phyloP scores from a whole-genome alignment of 176 grass and related monocot genomes.

The Rhipidocladum racemiflorum region DNA sequence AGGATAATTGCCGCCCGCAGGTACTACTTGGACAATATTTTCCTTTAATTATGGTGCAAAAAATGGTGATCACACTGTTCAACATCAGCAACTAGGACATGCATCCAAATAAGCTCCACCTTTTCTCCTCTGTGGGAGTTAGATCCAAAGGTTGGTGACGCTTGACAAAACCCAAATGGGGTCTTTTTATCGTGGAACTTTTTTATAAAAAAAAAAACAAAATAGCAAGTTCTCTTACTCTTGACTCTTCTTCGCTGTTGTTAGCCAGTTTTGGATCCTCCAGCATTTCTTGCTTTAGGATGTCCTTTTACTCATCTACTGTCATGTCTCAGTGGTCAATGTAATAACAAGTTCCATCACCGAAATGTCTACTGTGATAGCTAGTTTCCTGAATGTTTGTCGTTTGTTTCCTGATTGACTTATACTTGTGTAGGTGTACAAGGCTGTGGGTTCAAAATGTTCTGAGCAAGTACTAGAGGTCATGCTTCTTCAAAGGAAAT shows the following conservation, averaged over 20 bases:
- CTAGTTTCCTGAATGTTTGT: not conserved
- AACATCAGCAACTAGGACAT: not conserved
- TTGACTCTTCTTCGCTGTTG: too few relatives aligned
- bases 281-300: too few relatives aligned
- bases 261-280: too few relatives aligned
- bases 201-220: not conserved
- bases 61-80: too few relatives aligned
- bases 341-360: not conserved
- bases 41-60: too few relatives aligned
- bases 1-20: too few relatives aligned
- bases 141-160: not conserved
- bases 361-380: not conserved
- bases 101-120: not conserved
- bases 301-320: not conserved
- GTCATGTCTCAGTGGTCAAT: not conserved
- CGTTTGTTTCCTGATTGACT: constrained; percentile 11
- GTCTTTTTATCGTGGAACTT: not conserved
- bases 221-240: not conserved
- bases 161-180: not conserved
- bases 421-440: constrained; percentile 61
- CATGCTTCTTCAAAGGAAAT: constrained; percentile 16
- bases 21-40: too few relatives aligned
- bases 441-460: constrained; percentile 77
- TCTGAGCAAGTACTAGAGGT: constrained; percentile 82
- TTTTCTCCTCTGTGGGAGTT: not conserved